A percentile compares a stretch with the other conserved stretches of the same genome.
Conservation (phyloP, 345 rosid genomes). For the Lepidium africanum region DNA sequence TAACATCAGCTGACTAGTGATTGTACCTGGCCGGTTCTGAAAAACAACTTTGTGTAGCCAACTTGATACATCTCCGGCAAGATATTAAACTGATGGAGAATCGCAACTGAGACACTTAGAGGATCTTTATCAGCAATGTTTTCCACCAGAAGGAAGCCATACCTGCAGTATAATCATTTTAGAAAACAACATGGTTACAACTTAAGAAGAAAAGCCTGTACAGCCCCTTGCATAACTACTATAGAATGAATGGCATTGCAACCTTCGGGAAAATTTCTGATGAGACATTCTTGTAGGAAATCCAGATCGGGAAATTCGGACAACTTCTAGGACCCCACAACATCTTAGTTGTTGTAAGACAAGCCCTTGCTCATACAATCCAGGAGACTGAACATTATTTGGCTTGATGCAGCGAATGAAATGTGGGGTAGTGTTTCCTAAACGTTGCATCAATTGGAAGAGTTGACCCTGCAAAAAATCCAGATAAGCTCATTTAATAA, state of each 20-base stretch:
- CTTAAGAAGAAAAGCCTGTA: neutral
- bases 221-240: neutral
- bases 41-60: slow-evolving; percentile 94
- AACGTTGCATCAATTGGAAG: slow-evolving; percentile 91
- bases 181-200: neutral
- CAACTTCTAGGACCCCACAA: slow-evolving; percentile 97
- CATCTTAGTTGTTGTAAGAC: slow-evolving; percentile 94
- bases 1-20: neutral
- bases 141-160: slow-evolving; percentile 91
- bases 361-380: slow-evolving; percentile 83
- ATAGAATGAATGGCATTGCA: neutral
- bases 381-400: slow-evolving; percentile 83
- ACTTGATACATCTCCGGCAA: slow-evolving; percentile 99
- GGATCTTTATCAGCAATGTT: slow-evolving; percentile 79
- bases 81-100: slow-evolving; percentile 93
- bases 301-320: slow-evolving; percentile 94
- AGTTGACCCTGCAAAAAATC: slow-evolving; percentile 64
- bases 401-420: slow-evolving; percentile 98
- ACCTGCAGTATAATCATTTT: slow-evolving; percentile 42
- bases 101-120: slow-evolving; percentile 92
- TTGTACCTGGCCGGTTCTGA: slow-evolving; percentile 93
- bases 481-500: slow-evolving; percentile 8
- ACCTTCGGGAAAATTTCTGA: slow-evolving; percentile 96
- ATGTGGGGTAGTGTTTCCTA: slow-evolving; percentile 92
- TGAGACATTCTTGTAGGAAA: slow-evolving; percentile 97